Conservation (phyloP, 331 rosid genomes). For the Phaseolus coccineus region DNA sequence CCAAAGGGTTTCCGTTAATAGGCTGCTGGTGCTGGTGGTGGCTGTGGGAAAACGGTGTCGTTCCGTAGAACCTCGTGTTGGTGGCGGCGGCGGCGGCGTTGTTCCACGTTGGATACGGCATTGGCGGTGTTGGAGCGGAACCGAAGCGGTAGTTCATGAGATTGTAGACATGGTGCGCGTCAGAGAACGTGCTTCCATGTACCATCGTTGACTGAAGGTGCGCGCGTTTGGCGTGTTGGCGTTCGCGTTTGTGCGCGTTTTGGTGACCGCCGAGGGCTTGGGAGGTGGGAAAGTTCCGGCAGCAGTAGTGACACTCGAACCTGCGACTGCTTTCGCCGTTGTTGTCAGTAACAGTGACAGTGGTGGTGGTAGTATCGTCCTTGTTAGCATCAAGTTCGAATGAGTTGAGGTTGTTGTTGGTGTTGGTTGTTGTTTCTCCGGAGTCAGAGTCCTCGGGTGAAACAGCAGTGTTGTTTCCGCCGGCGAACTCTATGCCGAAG, state of each 20-base stretch:
- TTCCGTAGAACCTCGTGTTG: conserved; percentile 53
- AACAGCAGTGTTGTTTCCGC: not conserved
- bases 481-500: conserved; percentile 82
- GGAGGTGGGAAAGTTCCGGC: conserved; percentile 94
- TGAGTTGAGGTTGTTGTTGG: conserved; percentile 23
- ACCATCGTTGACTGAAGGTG: conserved; percentile 88
- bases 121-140: conserved; percentile 50
- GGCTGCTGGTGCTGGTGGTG: conserved; percentile 52
- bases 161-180: conserved; percentile 66
- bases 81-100: conserved; percentile 30
- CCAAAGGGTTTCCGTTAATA: conserved; percentile 83
- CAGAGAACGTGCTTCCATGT: conserved; percentile 60
- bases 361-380: not conserved
- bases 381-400: conserved; percentile 22
- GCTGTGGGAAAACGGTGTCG: conserved; percentile 48
- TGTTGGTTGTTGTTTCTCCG: conserved; percentile 32
- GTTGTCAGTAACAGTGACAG: not conserved
- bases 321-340: conserved; percentile 71
- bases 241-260: conserved; percentile 94
- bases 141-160: conserved; percentile 68
- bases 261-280: conserved; percentile 99
- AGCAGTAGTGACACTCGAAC: conserved; percentile 96
- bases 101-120: conserved; percentile 74
- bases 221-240: conserved; percentile 91
- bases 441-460: conserved; percentile 52